phyloP scores from a whole-genome alignment of 805 yeast genomes.

The Wickerhamiella slavikovae region DNA sequence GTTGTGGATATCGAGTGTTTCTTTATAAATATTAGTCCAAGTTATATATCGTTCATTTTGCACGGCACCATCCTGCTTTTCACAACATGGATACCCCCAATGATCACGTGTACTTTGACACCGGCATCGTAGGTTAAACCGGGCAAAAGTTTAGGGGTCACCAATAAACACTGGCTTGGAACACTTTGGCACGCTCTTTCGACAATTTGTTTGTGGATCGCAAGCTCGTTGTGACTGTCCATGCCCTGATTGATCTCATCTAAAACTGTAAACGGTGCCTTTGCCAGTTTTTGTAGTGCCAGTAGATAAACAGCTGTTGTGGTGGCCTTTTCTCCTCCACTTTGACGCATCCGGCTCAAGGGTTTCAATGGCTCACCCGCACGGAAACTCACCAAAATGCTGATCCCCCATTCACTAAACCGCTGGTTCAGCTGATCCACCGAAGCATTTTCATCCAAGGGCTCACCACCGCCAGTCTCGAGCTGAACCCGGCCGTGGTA shows the following conservation, averaged over 20 bases:
- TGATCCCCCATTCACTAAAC: conserved; percentile 61
- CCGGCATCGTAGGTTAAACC: conserved; percentile 54
- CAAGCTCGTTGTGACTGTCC: conserved; percentile 83
- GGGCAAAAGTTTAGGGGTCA: conserved; percentile 78
- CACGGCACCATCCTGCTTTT: too few relatives aligned
- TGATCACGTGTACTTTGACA: conserved; percentile 74
- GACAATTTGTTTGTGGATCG: conserved; percentile 70
- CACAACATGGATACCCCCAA: too few relatives aligned
- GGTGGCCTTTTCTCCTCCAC: conserved; percentile 96
- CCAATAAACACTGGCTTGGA: conserved; percentile 68
- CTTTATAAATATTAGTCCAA: too few relatives aligned
- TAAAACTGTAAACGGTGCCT: conserved; percentile 82
- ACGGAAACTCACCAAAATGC: conserved; percentile 70
- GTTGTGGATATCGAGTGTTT: too few relatives aligned
- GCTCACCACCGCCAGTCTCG: conserved; percentile 24
- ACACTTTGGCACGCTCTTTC: conserved; percentile 50
- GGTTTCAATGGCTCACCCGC: conserved; percentile 48
- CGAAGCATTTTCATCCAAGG: too few relatives aligned
- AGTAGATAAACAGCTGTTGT: conserved; percentile 80
- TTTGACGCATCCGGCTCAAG: conserved; percentile 72
- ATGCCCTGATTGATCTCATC: conserved; percentile 98
- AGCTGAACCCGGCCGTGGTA: conserved; percentile 68
- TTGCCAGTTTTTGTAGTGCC: conserved; percentile 72
- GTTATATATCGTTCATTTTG: too few relatives aligned
- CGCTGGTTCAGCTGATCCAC: conserved; percentile 14